These are phyloP conservation scores for Tilletia horrida DNA, from an alignment of 1,284 basidiomycete genomes.

Conservation along the genomic window DNA sequence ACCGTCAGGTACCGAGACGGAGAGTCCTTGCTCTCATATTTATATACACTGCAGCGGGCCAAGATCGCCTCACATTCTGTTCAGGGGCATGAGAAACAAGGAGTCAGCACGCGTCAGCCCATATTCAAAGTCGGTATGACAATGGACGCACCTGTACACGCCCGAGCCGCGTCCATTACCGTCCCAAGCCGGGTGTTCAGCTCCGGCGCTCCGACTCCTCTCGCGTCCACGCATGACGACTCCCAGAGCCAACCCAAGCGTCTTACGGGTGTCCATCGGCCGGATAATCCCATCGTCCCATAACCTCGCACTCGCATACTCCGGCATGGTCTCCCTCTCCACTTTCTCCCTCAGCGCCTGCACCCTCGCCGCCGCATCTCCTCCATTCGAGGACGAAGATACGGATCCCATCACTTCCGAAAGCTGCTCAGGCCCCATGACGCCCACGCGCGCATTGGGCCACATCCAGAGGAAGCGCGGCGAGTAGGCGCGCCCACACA, in stretches of 20 bases:
- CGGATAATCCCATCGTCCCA: constrained; percentile 95
- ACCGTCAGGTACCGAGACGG: too few species aligned
- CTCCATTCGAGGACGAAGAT: constrained; percentile 56
- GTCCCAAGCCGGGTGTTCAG: constrained; percentile 45
- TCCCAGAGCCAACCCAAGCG: constrained; percentile 68
- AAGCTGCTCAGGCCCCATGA: constrained; percentile 91
- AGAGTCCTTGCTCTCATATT: too few species aligned
- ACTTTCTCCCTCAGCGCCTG: constrained; percentile 71
- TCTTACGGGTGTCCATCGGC: constrained; percentile 83
- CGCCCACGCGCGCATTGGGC: constrained; percentile 92
- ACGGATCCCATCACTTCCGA: constrained; percentile 88
- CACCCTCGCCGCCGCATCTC: constrained; percentile 23
- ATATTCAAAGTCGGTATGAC: not conserved
- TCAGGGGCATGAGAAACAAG: not conserved
- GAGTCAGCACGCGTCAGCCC: not conserved
- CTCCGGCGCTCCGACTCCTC: constrained; percentile 35
- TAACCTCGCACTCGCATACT: constrained; percentile 81
- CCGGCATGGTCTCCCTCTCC: constrained; percentile 76
- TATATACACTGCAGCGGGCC: too few species aligned
- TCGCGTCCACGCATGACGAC: constrained; percentile 60
- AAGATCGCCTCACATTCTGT: not conserved
- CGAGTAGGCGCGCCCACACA: constrained; percentile 65
- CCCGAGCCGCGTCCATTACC: constrained; percentile 28
- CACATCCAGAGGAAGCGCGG: constrained; percentile 96
- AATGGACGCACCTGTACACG: constrained; percentile 2